A percentile compares a stretch with the other conserved stretches of the same genome.
These are phyloP conservation scores for Coemansia sp. DNA, from an alignment of 192 early-diverging fungal species.

Conservation along the genomic window DNA sequence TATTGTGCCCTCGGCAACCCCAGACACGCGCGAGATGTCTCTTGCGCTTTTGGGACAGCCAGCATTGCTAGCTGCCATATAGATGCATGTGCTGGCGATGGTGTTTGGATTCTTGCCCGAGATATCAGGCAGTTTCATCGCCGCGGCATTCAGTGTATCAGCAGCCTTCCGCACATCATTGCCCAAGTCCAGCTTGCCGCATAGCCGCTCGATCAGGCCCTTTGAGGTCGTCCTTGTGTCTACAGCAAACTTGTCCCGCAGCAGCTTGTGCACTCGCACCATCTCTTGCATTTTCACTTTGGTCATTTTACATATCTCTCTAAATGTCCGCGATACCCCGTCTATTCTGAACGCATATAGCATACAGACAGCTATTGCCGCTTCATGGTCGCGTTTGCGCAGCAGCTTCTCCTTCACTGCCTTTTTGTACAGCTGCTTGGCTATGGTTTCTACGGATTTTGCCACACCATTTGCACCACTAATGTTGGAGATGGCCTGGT, in stretches of 20 bases:
- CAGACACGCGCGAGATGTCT: slow-evolving; percentile 77
- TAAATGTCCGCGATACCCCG: slow-evolving; percentile 80
- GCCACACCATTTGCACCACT: slow-evolving; percentile 76
- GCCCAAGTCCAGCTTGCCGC: slow-evolving; percentile 67
- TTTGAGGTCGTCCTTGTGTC: slow-evolving; percentile 63
- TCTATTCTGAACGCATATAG: slow-evolving; percentile 86
- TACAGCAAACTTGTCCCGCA: slow-evolving; percentile 51
- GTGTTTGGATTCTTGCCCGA: slow-evolving; percentile 90
- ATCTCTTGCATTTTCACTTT: slow-evolving; percentile 91
- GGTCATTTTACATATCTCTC: slow-evolving; percentile 85
- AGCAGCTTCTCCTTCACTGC: slow-evolving; percentile 81
- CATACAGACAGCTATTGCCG: slow-evolving; percentile 89
- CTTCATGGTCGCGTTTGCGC: slow-evolving; percentile 74
- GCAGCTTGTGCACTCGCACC: slow-evolving; percentile 63
- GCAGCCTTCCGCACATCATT: slow-evolving; percentile 68
- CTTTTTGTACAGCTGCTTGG: slow-evolving; percentile 89
- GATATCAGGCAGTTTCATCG: slow-evolving; percentile 74
- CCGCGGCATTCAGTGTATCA: slow-evolving; percentile 64
- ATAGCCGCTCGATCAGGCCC: slow-evolving; percentile 77
- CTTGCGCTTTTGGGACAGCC: slow-evolving; percentile 62
- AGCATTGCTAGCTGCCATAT: slow-evolving; percentile 72
- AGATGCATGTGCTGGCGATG: slow-evolving; percentile 89
- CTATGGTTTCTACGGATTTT: slow-evolving; percentile 75
- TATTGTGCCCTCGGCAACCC: slow-evolving; percentile 90
- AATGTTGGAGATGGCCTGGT: slow-evolving; percentile 84